These are phyloP conservation scores for Candida jianshihensis DNA, from an alignment of 805 yeast genomes.

Conservation along the genomic window DNA sequence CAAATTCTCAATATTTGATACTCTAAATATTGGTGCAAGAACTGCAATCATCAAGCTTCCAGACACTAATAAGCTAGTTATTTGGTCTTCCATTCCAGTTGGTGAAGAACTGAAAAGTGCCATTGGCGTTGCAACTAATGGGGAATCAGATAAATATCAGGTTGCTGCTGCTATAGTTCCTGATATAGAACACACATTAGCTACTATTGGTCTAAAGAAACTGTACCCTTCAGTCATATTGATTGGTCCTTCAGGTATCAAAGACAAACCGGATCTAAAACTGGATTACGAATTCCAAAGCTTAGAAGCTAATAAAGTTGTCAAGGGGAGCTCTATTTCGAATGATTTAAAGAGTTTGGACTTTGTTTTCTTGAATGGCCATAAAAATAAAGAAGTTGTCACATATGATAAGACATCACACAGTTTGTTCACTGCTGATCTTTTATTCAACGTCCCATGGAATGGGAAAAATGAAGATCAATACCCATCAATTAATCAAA, in stretches of 20 bases:
- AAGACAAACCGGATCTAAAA: constrained; percentile 27
- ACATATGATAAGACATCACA: constrained; percentile 40
- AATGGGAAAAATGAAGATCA: constrained; percentile 47
- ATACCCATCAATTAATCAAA: constrained; percentile 34
- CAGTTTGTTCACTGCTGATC: constrained; percentile 51
- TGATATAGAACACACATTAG: constrained; percentile 60
- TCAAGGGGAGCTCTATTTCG: constrained; percentile 27
- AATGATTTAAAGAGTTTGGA: constrained; percentile 41
- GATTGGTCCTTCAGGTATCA: constrained; percentile 41
- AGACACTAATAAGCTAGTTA: constrained; percentile 28
- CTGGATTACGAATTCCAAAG: constrained; percentile 35
- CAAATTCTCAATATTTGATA: constrained; percentile 24
- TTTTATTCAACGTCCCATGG: constrained; percentile 51
- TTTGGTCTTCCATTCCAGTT: constrained; percentile 57
- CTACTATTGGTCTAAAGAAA: constrained; percentile 44
- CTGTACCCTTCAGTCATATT: constrained; percentile 43
- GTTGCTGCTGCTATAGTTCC: constrained; percentile 52
- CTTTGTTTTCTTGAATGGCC: constrained; percentile 50
- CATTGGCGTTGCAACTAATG: constrained; percentile 28
- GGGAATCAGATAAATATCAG: constrained; percentile 27
- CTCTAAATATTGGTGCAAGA: constrained; percentile 31
- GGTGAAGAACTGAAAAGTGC: constrained; percentile 37
- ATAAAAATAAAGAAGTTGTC: constrained; percentile 53
- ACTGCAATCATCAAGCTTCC: constrained; percentile 29
- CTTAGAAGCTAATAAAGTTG: constrained; percentile 28